A percentile compares a stretch with the other conserved stretches of the same genome.
Evolutionary conservation across 441 rosid genomes (phyloP).

Genomic region (Gossypium davidsonii): DNA sequence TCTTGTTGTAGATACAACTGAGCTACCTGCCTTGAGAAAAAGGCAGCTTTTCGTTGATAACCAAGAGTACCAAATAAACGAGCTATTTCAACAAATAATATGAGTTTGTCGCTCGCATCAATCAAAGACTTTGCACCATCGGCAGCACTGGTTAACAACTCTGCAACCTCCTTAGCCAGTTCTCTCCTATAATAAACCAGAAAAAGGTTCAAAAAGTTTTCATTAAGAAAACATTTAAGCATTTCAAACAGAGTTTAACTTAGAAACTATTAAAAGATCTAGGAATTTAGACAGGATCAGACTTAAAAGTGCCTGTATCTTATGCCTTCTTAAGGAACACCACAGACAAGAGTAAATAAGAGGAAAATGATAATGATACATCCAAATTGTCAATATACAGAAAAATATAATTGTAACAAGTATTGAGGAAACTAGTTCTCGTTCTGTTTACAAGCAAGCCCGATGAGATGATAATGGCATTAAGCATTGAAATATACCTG

Average conservation of each 20-base stretch:
- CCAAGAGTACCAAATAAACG: slow-evolving; percentile 88
- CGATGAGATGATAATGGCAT: neutral
- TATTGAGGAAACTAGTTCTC: neutral
- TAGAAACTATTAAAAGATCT: neutral
- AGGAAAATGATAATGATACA: neutral
- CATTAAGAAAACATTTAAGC: neutral
- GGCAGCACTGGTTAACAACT: slow-evolving; percentile 83
- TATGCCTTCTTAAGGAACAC: neutral
- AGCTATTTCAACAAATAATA: slow-evolving; percentile 82
- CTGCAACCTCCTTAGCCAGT: slow-evolving; percentile 81
- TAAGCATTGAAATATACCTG: slow-evolving; percentile 44
- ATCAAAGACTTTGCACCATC: slow-evolving; percentile 94
- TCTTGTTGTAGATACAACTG: slow-evolving; percentile 92
- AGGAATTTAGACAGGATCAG: neutral
- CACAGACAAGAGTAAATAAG: neutral
- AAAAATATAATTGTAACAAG: neutral
- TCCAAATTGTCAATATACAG: neutral
- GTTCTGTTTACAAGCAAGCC: neutral
- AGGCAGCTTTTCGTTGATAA: slow-evolving; percentile 91
- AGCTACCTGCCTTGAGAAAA: slow-evolving; percentile 96
- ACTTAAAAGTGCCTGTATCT: neutral
- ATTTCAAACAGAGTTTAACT: neutral
- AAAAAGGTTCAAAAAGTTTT: neutral
- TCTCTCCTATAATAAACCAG: slow-evolving; percentile 52
- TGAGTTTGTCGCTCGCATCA: slow-evolving; percentile 85